Percentiles rank a stretch among this genome's conserved stretches.
These are phyloP conservation scores for Nephelium lappaceum DNA, from an alignment of 345 rosid genomes.

Conservation along the genomic window DNA sequence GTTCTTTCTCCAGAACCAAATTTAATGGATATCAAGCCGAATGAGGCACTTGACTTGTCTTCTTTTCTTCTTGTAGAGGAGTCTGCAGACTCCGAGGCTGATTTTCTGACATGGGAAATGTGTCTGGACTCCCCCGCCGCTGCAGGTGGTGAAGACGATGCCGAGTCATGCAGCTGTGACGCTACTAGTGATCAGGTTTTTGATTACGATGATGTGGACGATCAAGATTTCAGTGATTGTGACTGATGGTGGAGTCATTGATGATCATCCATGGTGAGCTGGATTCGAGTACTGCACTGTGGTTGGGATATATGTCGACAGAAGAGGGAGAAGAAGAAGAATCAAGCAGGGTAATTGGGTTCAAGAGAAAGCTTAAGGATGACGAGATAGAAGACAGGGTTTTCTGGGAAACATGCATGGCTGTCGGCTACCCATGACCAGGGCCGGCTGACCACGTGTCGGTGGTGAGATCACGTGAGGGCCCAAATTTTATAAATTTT, in stretches of 20 bases:
- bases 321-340: constrained; percentile 35
- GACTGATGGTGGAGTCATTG: background rate
- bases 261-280: background rate
- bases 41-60: constrained; percentile 35
- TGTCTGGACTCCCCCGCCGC: constrained; percentile 1
- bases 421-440: constrained; percentile 52
- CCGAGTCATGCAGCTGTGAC: constrained; percentile 56
- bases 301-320: constrained; percentile 18
- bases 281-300: constrained; percentile 14
- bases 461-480: no score
- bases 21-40: constrained; percentile 28
- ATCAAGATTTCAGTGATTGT: background rate
- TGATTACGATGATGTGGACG: background rate
- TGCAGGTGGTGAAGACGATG: constrained; percentile 42
- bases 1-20: background rate
- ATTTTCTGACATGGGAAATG: constrained; percentile 17
- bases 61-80: constrained; percentile 50
- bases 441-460: no score
- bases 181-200: background rate
- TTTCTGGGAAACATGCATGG: constrained; percentile 73
- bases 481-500: no score
- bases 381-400: constrained; percentile 61
- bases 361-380: constrained; percentile 38
- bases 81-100: constrained; percentile 54
- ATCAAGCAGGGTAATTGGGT: constrained; percentile 7